Evolutionary conservation across 768 basidiomycete species (phyloP).

Genomic region (Udeniomyces megalosporus): DNA sequence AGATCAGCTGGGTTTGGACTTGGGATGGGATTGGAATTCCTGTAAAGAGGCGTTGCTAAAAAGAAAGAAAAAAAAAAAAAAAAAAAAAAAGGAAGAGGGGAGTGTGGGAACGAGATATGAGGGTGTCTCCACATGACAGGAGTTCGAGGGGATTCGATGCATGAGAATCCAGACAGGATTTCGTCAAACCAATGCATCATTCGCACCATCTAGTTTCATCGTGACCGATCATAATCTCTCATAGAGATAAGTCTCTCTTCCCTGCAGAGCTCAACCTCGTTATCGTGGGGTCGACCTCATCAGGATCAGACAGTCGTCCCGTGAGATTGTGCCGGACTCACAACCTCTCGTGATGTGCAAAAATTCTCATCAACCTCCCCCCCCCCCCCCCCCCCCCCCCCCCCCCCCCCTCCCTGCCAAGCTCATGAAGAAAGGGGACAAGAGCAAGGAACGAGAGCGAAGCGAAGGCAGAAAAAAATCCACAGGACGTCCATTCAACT

Average conservation of each 20-base stretch:
- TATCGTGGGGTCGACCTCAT: too few relatives aligned
- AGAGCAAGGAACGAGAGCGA: background rate
- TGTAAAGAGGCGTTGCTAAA: conserved; percentile 34
- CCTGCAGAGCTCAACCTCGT: too few relatives aligned
- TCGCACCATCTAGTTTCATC: background rate
- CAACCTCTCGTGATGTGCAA: background rate
- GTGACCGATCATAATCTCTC: background rate
- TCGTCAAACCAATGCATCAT: too few relatives aligned
- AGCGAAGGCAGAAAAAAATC: background rate
- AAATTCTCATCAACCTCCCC: background rate
- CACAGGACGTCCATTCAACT: too few relatives aligned
- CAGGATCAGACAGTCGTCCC: background rate
- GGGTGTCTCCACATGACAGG: too few relatives aligned
- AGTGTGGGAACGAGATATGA: too few relatives aligned
- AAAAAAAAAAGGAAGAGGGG: too few relatives aligned
- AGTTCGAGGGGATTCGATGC: too few relatives aligned
- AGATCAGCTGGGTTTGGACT: conserved; percentile 56
- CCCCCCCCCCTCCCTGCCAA: background rate
- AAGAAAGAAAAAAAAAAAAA: too few relatives aligned
- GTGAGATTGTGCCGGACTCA: background rate
- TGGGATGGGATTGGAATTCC: conserved; percentile 64
- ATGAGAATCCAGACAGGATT: too few relatives aligned
- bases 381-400: background rate
- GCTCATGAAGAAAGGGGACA: background rate
- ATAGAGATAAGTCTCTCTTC: background rate